Evolutionary conservation across 345 rosid genomes (phyloP), one percentile per base, ranked within the genome.

Genomic region (Euphorbia peplus): DNA sequence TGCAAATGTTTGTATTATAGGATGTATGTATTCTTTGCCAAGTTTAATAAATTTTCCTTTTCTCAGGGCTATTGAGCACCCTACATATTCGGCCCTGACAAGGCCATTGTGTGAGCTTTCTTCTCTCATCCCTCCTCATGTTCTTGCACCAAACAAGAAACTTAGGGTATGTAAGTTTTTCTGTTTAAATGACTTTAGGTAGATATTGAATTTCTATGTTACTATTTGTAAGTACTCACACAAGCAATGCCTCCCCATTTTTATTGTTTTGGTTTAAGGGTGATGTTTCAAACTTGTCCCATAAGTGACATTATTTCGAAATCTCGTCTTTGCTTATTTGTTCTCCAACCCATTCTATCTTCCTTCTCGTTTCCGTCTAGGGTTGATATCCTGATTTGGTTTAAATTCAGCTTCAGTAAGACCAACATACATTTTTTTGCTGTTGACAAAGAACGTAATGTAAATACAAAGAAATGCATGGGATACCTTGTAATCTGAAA

Each of bases 31-130:
- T 2, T 39, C 10, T 28, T 39, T 21, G 32, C 55, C 32, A 19
- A 28, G 61, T 51, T 24, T 24, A 61, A 30, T 46, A 18, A 21
- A 8, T 70, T 61, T 39, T 12, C 52, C 28, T 72, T 42, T 73
- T 79, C 77, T 57, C 86, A 95, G 99, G 99, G 97, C 99, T 66
- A 87, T 95, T 81, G 99, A 95, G 67, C 93, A 95, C 74, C 99
- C 98, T 65, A 91, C 98, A 19, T 91, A 91, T 81, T 95, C 98
- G 58, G 99, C 99, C 35, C 88, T 91, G 48, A 95, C 99, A 53
- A 90, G 96, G 76, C 98, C 99, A 19, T 79, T 95, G 78, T 95
- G 99, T 86, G 98, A 95, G 79, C 96, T 95, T 76, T 88, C 96
- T 51, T 88, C 99, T 7, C 85, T 95, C 61, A 82, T 92, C 72